Base-by-base conservation (phyloP, 768 basidiomycete genomes). In the Podaxis rugospora region DNA sequence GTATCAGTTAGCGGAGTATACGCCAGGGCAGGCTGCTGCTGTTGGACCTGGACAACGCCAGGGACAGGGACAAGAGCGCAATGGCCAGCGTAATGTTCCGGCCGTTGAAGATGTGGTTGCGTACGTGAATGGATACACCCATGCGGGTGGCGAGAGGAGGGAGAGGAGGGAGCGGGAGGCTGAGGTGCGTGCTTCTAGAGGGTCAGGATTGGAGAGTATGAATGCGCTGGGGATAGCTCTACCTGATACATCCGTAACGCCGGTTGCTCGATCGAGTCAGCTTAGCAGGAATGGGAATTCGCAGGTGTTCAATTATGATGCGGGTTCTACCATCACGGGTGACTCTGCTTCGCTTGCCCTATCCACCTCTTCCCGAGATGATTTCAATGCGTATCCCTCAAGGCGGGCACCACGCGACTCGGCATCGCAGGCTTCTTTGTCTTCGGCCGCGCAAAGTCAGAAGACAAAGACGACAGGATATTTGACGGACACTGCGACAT, bases 1-100 rank as follows among this genome's bases (percentile, higher is more conserved):
- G 1, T 70, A 68, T 61, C 62, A 62, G 1, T 18, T 55, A 32
- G 64, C 44, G 13, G 56, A 57, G 50, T 57, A 62, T 39, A 62
- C 55, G 16, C 44, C 42, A 28, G 59, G 59, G 9, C 52, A 55
- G 23, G 52, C 59, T 25, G 59, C 59, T 37, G 47, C 23, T 49
- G 47, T 49, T 23, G 47, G 23, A 10, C 21, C 21, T 18, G 47
- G 7, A 10, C 21, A 27, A 23, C 18, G 13, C 4, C 47, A 49
- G 3, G 47, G 21, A 14, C 21, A 44, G 6, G 42, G 14, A 44
- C 42, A 44, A 18, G n/a, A 6, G n/a, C n/a, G 6, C 3, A 16
- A 16, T 3, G 18, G 42, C n/a, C 42, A 18, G 18, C n/a, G 18
- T 18, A 5, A 4, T 16, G 42, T 16, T 18, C 42, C 42, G 42